Percentiles rank a stretch among this genome's conserved stretches.
Evolutionary conservation across 495 filamentous ascomycete species (phyloP).

Genomic region (Sabuloglossum arenarium): DNA sequence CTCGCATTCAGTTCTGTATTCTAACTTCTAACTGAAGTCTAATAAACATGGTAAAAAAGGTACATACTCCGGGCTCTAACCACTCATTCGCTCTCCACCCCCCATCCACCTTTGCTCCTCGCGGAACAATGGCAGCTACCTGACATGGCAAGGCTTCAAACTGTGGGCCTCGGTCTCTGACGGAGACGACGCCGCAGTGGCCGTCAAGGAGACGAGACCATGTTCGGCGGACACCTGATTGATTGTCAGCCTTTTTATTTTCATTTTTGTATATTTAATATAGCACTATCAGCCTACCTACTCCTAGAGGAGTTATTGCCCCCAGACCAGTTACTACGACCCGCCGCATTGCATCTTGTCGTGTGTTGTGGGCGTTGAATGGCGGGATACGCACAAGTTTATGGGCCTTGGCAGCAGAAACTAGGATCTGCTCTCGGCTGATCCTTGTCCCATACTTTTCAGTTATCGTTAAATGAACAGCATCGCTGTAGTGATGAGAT

Average conservation of each 20-base stretch:
- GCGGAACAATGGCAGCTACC: conserved; percentile 66
- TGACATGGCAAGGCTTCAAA: conserved; percentile 59
- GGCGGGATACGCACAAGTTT: too few relatives aligned
- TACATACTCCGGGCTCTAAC: conserved; percentile 32
- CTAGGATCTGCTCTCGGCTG: too few relatives aligned
- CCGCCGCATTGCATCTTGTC: conserved; percentile 70
- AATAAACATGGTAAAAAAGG: conserved; percentile 2
- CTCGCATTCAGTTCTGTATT: background rate
- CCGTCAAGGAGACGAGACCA: conserved; percentile 68
- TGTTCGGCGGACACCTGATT: conserved; percentile 42
- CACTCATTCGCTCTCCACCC: conserved; percentile 59
- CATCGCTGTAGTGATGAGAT: too few relatives aligned
- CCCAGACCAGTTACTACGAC: conserved; percentile 93
- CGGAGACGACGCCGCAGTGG: conserved; percentile 58
- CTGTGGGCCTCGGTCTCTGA: conserved; percentile 31
- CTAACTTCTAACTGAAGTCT: background rate
- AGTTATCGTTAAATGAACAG: too few relatives aligned
- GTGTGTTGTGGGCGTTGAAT: too few relatives aligned
- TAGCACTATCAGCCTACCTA: conserved; percentile 28
- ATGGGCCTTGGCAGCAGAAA: too few relatives aligned
- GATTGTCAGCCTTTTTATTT: background rate
- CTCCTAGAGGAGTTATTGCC: conserved; percentile 74
- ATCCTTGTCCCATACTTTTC: too few relatives aligned
- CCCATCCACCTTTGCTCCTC: conserved; percentile 31
- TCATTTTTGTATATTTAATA: background rate